Conservation (phyloP, 23 red algal species). For the Rhodosorus marinus region DNA sequence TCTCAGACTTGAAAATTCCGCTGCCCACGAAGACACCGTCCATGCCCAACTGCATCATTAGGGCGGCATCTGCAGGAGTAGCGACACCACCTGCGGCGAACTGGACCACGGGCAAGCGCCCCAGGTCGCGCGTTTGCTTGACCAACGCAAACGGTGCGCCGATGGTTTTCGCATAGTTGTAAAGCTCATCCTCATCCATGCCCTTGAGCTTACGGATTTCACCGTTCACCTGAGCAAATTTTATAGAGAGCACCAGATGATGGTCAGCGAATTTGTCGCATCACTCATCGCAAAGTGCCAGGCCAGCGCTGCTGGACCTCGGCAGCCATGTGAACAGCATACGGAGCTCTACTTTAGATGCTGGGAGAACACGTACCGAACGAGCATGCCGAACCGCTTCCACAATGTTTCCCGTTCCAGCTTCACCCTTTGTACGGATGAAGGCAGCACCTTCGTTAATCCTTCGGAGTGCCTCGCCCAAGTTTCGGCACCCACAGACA, state of each 20-base stretch:
- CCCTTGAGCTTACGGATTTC: slow-evolving; percentile 43
- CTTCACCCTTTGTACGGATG: slow-evolving; percentile 99
- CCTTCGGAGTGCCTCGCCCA: slow-evolving; percentile 90
- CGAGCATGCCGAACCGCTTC: slow-evolving; percentile 91
- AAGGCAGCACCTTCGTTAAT: slow-evolving; percentile 90
- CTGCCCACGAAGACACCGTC: slow-evolving; percentile 98
- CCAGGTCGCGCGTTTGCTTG: slow-evolving; percentile 68
- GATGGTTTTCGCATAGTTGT: slow-evolving; percentile 91
- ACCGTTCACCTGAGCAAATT: slow-evolving; percentile 38
- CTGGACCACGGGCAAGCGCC: slow-evolving; percentile 86
- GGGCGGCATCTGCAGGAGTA: slow-evolving; percentile 83
- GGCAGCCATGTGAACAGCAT: too few species aligned
- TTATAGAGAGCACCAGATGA: too few species aligned
- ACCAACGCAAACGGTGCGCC: slow-evolving; percentile 71
- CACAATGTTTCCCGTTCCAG: slow-evolving; percentile 93
- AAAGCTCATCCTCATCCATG: slow-evolving; percentile 93
- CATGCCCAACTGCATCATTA: slow-evolving; percentile 99
- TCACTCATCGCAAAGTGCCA: too few species aligned
- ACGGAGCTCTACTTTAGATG: too few species aligned
- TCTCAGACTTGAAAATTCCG: slow-evolving; percentile 93
- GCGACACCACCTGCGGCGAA: slow-evolving; percentile 97
- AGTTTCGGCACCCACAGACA: slow-evolving; percentile 92
- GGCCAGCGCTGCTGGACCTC: too few species aligned
- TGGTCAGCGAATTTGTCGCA: too few species aligned
- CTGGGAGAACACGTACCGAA: too few species aligned